Percentiles rank a stretch among this genome's conserved stretches.
Conservation (phyloP, 805 yeast genomes). For the Wickerhamomyces silvicola region DNA sequence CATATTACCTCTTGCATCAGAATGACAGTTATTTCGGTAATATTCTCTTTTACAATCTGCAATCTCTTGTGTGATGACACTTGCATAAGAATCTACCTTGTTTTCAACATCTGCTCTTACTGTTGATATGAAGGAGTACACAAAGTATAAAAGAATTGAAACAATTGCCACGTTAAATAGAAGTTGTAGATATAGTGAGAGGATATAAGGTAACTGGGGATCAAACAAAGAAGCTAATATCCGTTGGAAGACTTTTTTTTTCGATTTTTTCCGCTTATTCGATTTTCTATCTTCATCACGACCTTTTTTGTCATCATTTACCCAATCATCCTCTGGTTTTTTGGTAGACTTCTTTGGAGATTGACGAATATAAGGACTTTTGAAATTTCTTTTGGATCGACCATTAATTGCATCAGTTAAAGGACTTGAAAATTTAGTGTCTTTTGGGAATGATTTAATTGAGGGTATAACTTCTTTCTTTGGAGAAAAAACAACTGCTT, state of each 20-base stretch:
- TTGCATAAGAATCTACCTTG: conserved; percentile 57
- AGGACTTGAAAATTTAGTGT: conserved; percentile 17
- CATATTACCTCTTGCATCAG: conserved; percentile 63
- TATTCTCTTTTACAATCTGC: conserved; percentile 66
- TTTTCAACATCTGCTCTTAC: conserved; percentile 63
- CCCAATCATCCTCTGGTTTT: conserved; percentile 12
- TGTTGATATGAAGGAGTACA: conserved; percentile 45
- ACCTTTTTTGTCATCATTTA: conserved; percentile 15
- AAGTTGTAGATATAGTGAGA: conserved; percentile 60
- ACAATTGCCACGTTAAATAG: conserved; percentile 49
- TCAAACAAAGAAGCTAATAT: conserved; percentile 25
- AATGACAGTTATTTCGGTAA: conserved; percentile 63
- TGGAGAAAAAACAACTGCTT: conserved; percentile 30
- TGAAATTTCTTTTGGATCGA: conserved; percentile 3
- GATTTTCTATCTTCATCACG: conserved; percentile 3
- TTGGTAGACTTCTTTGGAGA: conserved; percentile 9
- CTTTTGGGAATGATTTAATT: conserved; percentile 2
- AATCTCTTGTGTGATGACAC: conserved; percentile 57
- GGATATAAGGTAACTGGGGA: conserved; percentile 47
- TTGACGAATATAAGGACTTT: conserved; percentile 16
- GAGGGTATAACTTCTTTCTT: conserved; percentile 19
- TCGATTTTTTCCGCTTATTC: conserved; percentile 2
- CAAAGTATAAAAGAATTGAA: conserved; percentile 42
- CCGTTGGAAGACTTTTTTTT: conserved; percentile 4
- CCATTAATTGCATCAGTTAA: conserved; percentile 20